Percentiles rank a stretch among this genome's conserved stretches.
phyloP scores from a whole-genome alignment of 345 rosid genomes.

The Hibiscus syriacus region DNA sequence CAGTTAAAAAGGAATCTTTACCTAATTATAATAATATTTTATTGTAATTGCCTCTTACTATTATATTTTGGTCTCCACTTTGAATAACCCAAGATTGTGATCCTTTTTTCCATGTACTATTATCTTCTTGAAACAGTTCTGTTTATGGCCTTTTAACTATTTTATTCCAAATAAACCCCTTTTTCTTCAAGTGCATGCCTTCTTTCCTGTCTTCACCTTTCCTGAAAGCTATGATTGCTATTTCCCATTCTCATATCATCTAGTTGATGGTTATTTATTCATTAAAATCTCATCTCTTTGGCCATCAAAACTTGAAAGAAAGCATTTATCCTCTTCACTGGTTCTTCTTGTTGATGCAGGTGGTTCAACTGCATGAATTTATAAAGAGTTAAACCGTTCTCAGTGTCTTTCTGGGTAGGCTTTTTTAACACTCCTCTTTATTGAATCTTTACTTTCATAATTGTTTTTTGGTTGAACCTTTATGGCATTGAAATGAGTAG shows the following conservation, averaged over 20 bases:
- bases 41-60: not conserved
- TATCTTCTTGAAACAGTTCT: conserved; percentile 15
- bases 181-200: conserved; percentile 14
- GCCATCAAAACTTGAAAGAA: not conserved
- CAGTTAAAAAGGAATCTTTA: conserved; percentile 19
- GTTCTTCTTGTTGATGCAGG: conserved; percentile 14
- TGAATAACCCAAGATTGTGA: conserved; percentile 7
- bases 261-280: conserved; percentile 17
- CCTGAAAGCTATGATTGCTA: conserved; percentile 28
- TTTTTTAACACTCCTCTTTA: not conserved
- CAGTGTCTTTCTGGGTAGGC: not conserved
- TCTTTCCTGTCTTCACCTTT: conserved; percentile 20
- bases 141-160: conserved; percentile 12
- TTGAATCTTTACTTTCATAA: conserved; percentile 5
- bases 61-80: conserved; percentile 17
- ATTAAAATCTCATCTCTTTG: conserved; percentile 5
- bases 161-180: conserved; percentile 12
- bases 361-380: conserved; percentile 25
- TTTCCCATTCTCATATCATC: conserved; percentile 16
- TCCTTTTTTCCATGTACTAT: conserved; percentile 7
- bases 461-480: conserved; percentile 4
- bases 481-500: not conserved
- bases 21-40: conserved; percentile 10
- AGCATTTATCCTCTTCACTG: conserved; percentile 15
- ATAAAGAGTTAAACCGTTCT: no score